Evolutionary conservation across 202 grass and related monocot species (phyloP), one percentile per base, ranked within the genome.

Genomic region (Panicum hallii): DNA sequence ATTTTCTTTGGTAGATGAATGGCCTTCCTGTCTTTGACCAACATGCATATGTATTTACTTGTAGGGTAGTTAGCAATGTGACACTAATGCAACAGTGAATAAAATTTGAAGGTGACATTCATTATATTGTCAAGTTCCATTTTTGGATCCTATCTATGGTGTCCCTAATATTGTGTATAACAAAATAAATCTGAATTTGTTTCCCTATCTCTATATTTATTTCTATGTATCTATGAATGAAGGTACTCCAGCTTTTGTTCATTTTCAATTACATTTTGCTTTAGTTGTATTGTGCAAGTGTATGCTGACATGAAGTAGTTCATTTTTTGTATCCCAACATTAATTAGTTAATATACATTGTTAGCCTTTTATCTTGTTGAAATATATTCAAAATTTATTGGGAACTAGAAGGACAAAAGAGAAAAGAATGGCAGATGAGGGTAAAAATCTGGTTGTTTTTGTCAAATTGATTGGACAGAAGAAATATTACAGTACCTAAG

Each of bases 1-100:
- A 47, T 58, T 67, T 84, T 68, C 38, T 19, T 66, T 56, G 32
- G 34, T 74, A 80, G 84, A 74, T 74, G 32, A 15, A 80, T 55
- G 34, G 2, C 15, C 20, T 72, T 16, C 42, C 55, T 70, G 8
- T 26, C 67, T 64, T 30, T 52, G n/a, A 79, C 42, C 42, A 61
- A 41, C n/a, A 52, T 12, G 20, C 5, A 41, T 44, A 5, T 12
- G 1, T 12, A 84, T 72, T 54, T n/a, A 74, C 47, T 67, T 9
- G 7, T 54, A 80, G 76, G 45, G 1, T 86, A 47, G 26, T 26
- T 26, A 26, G 57, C 36, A 55, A 20, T 52, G 55, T 54, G 67
- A 80, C 58, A 80, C 60, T 47, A 55, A 36, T n/a, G 16, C 17
- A 80, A 74, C 22, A 30, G 13, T 80, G 45, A 56, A 63, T 72